Evolutionary conservation across 2,329 filamentous ascomycete genomes (phyloP).

Genomic region (Sordariomycetes sp.): DNA sequence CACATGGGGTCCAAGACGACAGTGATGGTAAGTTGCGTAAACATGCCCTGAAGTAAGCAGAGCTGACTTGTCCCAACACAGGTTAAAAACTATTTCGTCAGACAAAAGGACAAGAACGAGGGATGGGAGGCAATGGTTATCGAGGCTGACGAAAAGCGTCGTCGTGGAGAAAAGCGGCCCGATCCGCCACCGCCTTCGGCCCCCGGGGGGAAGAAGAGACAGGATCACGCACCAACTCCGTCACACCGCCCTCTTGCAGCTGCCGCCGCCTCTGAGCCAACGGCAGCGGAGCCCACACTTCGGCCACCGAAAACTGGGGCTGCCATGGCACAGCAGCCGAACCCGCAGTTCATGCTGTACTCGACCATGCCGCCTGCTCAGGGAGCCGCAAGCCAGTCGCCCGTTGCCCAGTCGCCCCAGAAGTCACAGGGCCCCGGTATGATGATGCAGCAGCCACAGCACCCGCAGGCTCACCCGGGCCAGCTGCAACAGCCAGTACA

Average conservation of each 20-base stretch:
- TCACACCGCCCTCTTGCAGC: conserved; percentile 22
- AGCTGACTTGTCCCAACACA: conserved; percentile 16
- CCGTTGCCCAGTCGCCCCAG: neutral
- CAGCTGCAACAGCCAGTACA: conserved; percentile 7
- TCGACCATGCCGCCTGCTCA: neutral
- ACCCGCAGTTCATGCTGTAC: neutral
- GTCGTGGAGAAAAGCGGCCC: conserved; percentile 43
- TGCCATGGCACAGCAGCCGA: conserved; percentile 1
- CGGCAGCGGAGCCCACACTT: neutral
- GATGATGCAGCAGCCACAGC: conserved; percentile 7
- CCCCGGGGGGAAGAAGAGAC: conserved; percentile 31
- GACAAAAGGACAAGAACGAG: conserved; percentile 47
- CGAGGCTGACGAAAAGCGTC: conserved; percentile 44
- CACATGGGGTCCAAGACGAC: conserved; percentile 77
- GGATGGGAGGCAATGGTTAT: conserved; percentile 42
- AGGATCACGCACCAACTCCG: conserved; percentile 28
- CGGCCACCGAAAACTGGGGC: neutral
- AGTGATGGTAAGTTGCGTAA: conserved; percentile 55
- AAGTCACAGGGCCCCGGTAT: neutral
- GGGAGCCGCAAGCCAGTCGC: neutral
- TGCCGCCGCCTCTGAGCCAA: conserved; percentile 4
- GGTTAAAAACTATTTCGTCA: conserved; percentile 57
- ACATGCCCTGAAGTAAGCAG: neutral
- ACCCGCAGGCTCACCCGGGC: conserved; percentile 5
- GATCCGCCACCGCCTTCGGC: conserved; percentile 44